Evolutionary conservation across 2,329 filamentous ascomycete species (phyloP).

Genomic region (Dothistroma pini): DNA sequence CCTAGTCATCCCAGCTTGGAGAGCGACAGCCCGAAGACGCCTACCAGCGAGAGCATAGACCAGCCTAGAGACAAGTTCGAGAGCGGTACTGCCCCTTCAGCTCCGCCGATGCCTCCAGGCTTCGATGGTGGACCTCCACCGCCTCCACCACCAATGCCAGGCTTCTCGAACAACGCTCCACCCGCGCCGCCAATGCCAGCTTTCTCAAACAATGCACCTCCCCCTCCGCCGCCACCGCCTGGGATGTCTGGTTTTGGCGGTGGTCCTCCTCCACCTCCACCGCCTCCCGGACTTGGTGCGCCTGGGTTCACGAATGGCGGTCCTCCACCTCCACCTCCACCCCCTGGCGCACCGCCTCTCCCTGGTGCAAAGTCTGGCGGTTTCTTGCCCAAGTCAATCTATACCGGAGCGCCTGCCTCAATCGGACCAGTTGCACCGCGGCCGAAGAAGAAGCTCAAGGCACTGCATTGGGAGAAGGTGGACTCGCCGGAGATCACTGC

Average conservation of each 20-base stretch:
- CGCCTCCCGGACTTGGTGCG: slow-evolving; percentile 41
- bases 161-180: slow-evolving; percentile 41
- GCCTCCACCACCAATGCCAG: slow-evolving; percentile 46
- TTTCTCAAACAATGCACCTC: slow-evolving; percentile 40
- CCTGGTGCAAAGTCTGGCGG: slow-evolving; percentile 60
- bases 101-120: slow-evolving; percentile 45
- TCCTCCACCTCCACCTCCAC: slow-evolving; percentile 57
- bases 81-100: slow-evolving; percentile 44
- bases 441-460: slow-evolving; percentile 99
- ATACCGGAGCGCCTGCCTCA: slow-evolving; percentile 53
- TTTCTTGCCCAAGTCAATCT: slow-evolving; percentile 65
- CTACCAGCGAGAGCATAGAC: slow-evolving; percentile 53
- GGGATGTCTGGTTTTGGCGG: slow-evolving; percentile 41
- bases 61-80: slow-evolving; percentile 33
- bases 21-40: slow-evolving; percentile 64
- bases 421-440: slow-evolving; percentile 74
- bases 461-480: slow-evolving; percentile 98
- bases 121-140: slow-evolving; percentile 41
- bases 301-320: slow-evolving; percentile 47
- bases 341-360: slow-evolving; percentile 63
- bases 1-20: slow-evolving; percentile 73
- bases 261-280: slow-evolving; percentile 43
- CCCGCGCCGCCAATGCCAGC: slow-evolving; percentile 44
- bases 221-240: slow-evolving; percentile 36
- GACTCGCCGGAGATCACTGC: slow-evolving; percentile 87